Conservation (phyloP, 2,329 filamentous ascomycete genomes). For the Penicillium aurantiogriseum region DNA sequence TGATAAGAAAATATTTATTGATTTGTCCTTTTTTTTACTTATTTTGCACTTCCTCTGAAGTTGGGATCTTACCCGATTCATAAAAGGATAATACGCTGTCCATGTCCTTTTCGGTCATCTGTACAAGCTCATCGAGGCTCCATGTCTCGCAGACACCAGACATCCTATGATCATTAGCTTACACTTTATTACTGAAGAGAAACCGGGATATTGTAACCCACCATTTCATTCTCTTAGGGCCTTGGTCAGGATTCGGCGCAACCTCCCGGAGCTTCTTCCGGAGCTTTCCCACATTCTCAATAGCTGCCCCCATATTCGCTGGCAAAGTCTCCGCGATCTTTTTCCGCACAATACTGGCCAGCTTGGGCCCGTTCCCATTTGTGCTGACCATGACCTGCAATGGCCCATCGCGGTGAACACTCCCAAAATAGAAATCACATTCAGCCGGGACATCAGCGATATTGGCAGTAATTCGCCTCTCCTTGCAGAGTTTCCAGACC, state of each 20-base stretch:
- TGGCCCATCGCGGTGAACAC: conserved; percentile 89
- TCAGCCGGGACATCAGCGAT: conserved; percentile 96
- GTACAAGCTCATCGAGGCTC: conserved; percentile 78
- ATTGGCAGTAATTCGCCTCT: conserved; percentile 80
- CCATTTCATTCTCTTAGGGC: conserved; percentile 89
- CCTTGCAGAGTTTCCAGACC: conserved; percentile 93
- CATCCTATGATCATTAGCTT: conserved; percentile 63
- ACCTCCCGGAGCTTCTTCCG: conserved; percentile 74
- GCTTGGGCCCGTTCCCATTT: conserved; percentile 89
- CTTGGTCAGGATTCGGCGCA: conserved; percentile 69
- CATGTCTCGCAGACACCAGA: conserved; percentile 85
- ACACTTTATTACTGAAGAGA: neutral
- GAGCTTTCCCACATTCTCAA: conserved; percentile 77
- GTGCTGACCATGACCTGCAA: conserved; percentile 98
- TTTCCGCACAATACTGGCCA: conserved; percentile 81
- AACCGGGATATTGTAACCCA: conserved; percentile 41
- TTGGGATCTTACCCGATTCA: conserved; percentile 40
- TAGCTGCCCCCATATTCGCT: conserved; percentile 76
- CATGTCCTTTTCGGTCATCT: conserved; percentile 82
- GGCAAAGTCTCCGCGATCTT: conserved; percentile 78
- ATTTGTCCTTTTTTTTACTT: conserved; percentile 2
- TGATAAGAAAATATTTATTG: conserved; percentile 22
- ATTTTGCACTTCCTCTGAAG: conserved; percentile 36
- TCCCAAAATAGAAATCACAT: conserved; percentile 98
- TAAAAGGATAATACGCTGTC: conserved; percentile 78